Base-by-base conservation (phyloP, 1,284 basidiomycete genomes). In the Sporisorium reilianum region DNA sequence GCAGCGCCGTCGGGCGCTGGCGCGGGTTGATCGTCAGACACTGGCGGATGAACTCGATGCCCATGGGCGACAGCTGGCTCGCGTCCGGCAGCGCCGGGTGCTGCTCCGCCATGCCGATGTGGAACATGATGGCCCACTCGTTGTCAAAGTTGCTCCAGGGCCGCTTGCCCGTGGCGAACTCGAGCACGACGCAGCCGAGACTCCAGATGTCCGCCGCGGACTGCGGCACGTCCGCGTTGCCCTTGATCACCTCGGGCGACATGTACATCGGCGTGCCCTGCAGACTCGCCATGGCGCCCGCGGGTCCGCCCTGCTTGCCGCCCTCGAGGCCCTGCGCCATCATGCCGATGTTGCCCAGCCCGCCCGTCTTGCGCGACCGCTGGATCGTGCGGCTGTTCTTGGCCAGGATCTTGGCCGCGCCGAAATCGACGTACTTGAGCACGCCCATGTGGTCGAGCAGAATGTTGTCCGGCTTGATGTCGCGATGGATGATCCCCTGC, bases 211-310 rank as follows among this genome's bases (percentile, higher is more conserved):
- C 97, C 90, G 97, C 97, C 3, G 97, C 95, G n/a, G 96, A 96
- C 67, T 93, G 90, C 58, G 92, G 89, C 30, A 94, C 93, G 25
- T 81, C 64, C 20, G 81, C 64, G 22, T 85, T 86, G 18, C 91
- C 90, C 86, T 97, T 95, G 87, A 99, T 99, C 52, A 98, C 91
- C 84, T 99, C 97, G 1, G 97, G 97, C 11, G 94, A 96, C 93
- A 99, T 97, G 86, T 99, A 99, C 96, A 99, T 99, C 0, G 97
- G 97, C 20, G 97, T 99, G 14, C 97, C 97, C 2, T 96, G 97
- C 59, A 84, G 54, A 53, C 70, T 75, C 12, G 93, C 93, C 85
- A 92, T 93, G 25, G 85, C 86, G 3, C 84, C 86, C 0, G 83
- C 80, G 0, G 73, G 71, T 11, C 77, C 75, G 12, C 71, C 79